A percentile compares a stretch with the other conserved stretches of the same genome.
Evolutionary conservation across 1,284 basidiomycete species (phyloP).

Genomic region (Leucoagaricus sp.): DNA sequence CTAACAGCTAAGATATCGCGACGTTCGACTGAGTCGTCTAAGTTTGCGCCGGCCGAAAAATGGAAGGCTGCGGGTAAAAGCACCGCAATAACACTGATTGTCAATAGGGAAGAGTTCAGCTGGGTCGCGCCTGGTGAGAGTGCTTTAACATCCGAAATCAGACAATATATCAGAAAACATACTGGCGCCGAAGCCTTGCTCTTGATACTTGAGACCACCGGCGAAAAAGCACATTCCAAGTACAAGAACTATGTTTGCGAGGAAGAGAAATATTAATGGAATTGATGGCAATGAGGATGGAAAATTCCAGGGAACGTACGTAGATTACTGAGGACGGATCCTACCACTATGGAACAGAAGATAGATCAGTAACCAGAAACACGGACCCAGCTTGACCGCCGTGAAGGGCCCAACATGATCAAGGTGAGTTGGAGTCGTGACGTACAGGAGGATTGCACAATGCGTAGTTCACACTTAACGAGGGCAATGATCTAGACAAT

Average conservation of each 20-base stretch:
- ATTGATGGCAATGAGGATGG: slow-evolving; percentile 8
- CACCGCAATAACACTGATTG: slow-evolving; percentile 79
- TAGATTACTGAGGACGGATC: slow-evolving; percentile 82
- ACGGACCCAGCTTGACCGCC: neutral
- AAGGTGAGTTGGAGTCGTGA: slow-evolving; percentile 8
- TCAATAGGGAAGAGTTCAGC: slow-evolving; percentile 79
- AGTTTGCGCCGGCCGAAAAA: slow-evolving; percentile 30
- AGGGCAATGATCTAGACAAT: slow-evolving; percentile 75
- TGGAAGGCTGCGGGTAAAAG: slow-evolving; percentile 76
- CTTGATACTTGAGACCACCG: slow-evolving; percentile 66
- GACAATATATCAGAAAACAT: slow-evolving; percentile 21
- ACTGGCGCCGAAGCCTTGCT: slow-evolving; percentile 76
- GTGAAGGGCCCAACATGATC: too few species aligned
- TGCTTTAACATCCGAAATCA: slow-evolving; percentile 1
- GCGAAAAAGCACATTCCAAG: slow-evolving; percentile 83
- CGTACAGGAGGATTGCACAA: slow-evolving; percentile 85
- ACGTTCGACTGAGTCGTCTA: slow-evolving; percentile 30
- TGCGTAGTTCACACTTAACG: slow-evolving; percentile 74
- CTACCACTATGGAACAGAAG: slow-evolving; percentile 55
- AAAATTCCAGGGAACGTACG: slow-evolving; percentile 40
- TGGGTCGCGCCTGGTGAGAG: slow-evolving; percentile 62
- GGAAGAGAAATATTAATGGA: slow-evolving; percentile 17
- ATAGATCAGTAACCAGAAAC: slow-evolving; percentile 12
- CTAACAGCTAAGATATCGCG: slow-evolving; percentile 70
- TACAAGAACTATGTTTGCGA: slow-evolving; percentile 60